Evolutionary conservation across 176 grass and related monocot species (phyloP).

Genomic region (Ananas comosus): DNA sequence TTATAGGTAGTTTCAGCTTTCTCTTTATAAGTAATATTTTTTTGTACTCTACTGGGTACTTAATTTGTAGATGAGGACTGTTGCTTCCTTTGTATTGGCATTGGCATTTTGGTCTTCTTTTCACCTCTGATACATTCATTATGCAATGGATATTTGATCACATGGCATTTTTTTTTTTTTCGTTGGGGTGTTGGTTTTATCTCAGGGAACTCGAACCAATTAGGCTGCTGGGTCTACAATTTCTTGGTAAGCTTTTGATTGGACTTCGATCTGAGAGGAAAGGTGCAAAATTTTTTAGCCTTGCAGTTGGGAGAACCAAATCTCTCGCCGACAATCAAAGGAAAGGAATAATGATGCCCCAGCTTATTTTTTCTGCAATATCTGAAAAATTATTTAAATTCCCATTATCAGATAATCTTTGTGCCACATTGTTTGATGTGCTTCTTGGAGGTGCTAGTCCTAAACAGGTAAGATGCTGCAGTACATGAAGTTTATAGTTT

Average conservation of each 20-base stretch:
- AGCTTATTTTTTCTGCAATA: constrained; percentile 72
- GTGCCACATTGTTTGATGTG: constrained; percentile 86
- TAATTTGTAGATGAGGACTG: background rate
- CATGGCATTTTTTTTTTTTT: constrained; percentile 16
- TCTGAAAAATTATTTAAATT: constrained; percentile 84
- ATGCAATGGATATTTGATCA: background rate
- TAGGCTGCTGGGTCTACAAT: constrained; percentile 79
- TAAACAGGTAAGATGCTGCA: constrained; percentile 64
- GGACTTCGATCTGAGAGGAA: constrained; percentile 76
- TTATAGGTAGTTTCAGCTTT: too few relatives aligned
- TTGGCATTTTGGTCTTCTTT: background rate
- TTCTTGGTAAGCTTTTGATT: constrained; percentile 88
- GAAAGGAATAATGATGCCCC: constrained; percentile 37
- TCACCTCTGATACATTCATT: background rate
- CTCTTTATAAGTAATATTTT: too few relatives aligned
- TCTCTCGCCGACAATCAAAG: constrained; percentile 48
- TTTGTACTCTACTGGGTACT: too few relatives aligned
- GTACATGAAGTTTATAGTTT: constrained; percentile 3
- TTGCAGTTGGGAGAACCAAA: constrained; percentile 69
- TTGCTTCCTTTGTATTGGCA: constrained; percentile 14
- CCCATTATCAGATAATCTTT: constrained; percentile 78
- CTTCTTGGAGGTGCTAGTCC: constrained; percentile 99
- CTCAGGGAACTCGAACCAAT: constrained; percentile 81
- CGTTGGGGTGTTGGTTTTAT: background rate
- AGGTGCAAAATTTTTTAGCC: constrained; percentile 68